phyloP scores from a whole-genome alignment of 1,284 basidiomycete species.

The Pseudomicrostroma phylloplanum region DNA sequence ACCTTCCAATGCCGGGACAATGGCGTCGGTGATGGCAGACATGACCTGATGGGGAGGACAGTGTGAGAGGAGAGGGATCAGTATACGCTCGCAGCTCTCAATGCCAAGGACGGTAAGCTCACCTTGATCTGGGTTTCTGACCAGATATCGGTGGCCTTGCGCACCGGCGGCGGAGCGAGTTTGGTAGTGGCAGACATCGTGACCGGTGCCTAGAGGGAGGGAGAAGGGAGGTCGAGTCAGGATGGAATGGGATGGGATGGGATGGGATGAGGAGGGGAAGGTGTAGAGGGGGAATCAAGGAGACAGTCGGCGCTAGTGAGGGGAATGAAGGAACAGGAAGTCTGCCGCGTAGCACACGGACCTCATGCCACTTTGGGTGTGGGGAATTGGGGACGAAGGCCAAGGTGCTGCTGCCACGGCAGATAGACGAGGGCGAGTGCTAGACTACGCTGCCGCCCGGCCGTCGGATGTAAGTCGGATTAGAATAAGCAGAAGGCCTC shows the following conservation, averaged over 20 bases:
- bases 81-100: neutral
- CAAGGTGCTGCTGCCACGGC: too few species aligned
- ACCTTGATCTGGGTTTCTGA: conserved; percentile 2
- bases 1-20: conserved; percentile 36
- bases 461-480: too few species aligned
- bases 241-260: neutral
- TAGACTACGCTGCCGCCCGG: too few species aligned
- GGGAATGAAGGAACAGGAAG: too few species aligned
- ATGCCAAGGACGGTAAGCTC: neutral
- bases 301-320: too few species aligned
- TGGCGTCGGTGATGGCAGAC: conserved; percentile 41
- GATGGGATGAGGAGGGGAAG: too few species aligned
- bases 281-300: too few species aligned
- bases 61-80: neutral
- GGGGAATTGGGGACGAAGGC: too few species aligned
- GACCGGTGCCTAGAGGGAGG: neutral
- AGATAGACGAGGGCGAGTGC: too few species aligned
- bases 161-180: neutral
- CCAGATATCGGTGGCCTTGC: neutral
- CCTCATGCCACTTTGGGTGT: too few species aligned
- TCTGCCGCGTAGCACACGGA: too few species aligned
- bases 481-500: too few species aligned
- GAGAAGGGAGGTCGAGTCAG: neutral
- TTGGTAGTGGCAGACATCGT: neutral
- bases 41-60: conserved; percentile 19